A percentile compares a stretch with the other conserved stretches of the same genome.
phyloP scores from a whole-genome alignment of 2,329 filamentous ascomycete species.

The Colletotrichum orbiculare region DNA sequence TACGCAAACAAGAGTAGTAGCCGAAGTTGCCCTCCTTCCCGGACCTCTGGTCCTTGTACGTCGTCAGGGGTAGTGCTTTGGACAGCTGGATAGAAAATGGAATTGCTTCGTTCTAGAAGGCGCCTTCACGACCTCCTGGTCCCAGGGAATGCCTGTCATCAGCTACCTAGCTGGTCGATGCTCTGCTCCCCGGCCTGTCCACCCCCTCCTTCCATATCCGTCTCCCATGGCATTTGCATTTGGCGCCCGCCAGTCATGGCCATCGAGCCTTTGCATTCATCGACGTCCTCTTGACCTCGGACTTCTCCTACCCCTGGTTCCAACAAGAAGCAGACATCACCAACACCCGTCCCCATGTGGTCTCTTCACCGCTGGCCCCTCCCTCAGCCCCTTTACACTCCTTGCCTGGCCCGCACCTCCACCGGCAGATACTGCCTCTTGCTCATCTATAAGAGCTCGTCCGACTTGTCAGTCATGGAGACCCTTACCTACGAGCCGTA shows the following conservation, averaged over 20 bases:
- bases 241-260: conserved; percentile 21
- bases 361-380: conserved; percentile 31
- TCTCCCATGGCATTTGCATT: conserved; percentile 7
- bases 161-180: not conserved
- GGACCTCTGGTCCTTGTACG: not conserved
- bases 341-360: conserved; percentile 17
- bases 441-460: conserved; percentile 27
- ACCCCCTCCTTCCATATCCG: conserved; percentile 16
- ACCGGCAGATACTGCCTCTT: conserved; percentile 15
- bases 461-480: conserved; percentile 25
- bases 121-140: conserved; percentile 17
- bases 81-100: conserved; percentile 9
- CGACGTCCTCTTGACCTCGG: not conserved
- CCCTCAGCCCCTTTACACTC: not conserved
- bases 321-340: conserved; percentile 23
- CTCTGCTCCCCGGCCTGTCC: conserved; percentile 3
- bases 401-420: not conserved
- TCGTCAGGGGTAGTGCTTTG: conserved; percentile 10
- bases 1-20: conserved; percentile 8
- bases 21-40: conserved; percentile 2
- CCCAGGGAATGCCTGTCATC: conserved; percentile 22
- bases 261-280: not conserved
- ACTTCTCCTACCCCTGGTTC: conserved; percentile 14
- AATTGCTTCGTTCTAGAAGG: conserved; percentile 33
- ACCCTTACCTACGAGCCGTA: conserved; percentile 11